These are phyloP conservation scores for Physcomitrium patens DNA, from an alignment of 225 moss, liverwort and hornwort genomes.

Conservation along the genomic window DNA sequence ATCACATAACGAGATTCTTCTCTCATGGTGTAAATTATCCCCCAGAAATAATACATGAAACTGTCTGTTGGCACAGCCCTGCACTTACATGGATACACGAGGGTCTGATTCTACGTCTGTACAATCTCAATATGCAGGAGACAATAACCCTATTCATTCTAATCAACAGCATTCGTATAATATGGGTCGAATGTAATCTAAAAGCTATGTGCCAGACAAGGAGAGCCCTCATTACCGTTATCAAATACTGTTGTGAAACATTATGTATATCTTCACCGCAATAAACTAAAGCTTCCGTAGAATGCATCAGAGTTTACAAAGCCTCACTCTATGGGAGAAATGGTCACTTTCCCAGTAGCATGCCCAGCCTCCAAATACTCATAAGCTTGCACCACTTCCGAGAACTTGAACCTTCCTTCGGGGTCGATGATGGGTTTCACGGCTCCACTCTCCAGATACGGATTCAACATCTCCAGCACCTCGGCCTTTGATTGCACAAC, in stretches of 20 bases:
- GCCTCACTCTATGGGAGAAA: conserved; percentile 35
- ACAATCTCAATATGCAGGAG: no score
- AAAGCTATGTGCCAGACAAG: no score
- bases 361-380: conserved; percentile 68
- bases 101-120: no score
- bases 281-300: neutral
- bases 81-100: no score
- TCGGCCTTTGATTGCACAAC: conserved; percentile 43
- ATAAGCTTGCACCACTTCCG: conserved; percentile 63
- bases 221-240: no score
- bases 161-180: no score
- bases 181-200: no score
- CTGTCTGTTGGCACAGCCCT: no score
- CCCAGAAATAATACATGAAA: no score
- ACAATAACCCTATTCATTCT: no score
- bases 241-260: neutral
- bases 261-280: neutral
- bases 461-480: conserved; percentile 64
- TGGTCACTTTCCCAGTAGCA: conserved; percentile 75
- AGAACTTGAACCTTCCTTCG: conserved; percentile 56
- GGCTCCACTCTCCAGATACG: conserved; percentile 61
- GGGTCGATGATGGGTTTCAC: conserved; percentile 71
- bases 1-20: no score
- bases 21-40: no score
- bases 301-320: neutral